Evolutionary conservation across 2,329 filamentous ascomycete species (phyloP).

Genomic region (Leptodontidium sp.): DNA sequence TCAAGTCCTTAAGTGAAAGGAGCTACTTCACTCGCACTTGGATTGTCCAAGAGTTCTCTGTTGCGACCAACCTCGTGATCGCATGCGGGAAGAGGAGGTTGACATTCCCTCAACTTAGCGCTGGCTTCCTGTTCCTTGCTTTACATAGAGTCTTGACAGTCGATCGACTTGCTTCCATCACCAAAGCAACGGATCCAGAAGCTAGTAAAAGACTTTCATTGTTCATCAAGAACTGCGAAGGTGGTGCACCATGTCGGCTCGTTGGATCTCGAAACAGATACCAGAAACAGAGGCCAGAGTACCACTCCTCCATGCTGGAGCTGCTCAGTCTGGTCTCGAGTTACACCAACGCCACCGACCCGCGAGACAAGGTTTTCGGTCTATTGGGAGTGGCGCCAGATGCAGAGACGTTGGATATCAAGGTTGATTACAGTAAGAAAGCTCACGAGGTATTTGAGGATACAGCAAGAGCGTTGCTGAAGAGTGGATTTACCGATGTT

Average conservation of each 20-base stretch:
- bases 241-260: conserved; percentile 9
- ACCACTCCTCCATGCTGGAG: conserved; percentile 5
- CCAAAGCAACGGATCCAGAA: not conserved
- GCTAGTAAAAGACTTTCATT: not conserved
- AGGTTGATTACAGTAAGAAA: not conserved
- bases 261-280: conserved; percentile 22
- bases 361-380: conserved; percentile 28
- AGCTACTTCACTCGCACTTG: conserved; percentile 29
- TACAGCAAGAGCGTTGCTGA: conserved; percentile 14
- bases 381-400: conserved; percentile 23
- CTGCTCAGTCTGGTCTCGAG: conserved; percentile 4
- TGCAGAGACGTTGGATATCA: not conserved
- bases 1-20: conserved; percentile 12
- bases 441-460: conserved; percentile 20
- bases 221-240: not conserved
- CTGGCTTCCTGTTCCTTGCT: conserved; percentile 16
- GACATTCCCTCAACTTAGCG: conserved; percentile 13
- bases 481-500: conserved; percentile 17
- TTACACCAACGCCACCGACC: conserved; percentile 24
- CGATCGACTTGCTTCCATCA: not conserved
- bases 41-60: conserved; percentile 31
- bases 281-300: not conserved
- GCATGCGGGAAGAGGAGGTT: conserved; percentile 17
- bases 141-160: conserved; percentile 15
- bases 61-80: conserved; percentile 22